These are phyloP conservation scores for Flaveria brownii DNA, from an alignment of 129 eudicot genomes.

Conservation along the genomic window DNA sequence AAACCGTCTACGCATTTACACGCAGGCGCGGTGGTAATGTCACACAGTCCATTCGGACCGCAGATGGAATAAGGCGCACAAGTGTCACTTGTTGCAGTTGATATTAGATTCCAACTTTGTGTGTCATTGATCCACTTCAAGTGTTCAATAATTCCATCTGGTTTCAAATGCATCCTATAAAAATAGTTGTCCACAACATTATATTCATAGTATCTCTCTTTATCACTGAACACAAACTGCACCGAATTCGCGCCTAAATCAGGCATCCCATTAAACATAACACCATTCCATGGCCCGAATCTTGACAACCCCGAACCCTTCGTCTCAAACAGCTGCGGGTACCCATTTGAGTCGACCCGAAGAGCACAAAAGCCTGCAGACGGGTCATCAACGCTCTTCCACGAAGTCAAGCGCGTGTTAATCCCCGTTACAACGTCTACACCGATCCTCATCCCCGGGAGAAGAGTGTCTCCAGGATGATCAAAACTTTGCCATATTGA, in stretches of 20 bases:
- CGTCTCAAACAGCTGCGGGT: conserved; percentile 38
- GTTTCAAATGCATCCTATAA: conserved; percentile 28
- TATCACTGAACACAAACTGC: conserved; percentile 30
- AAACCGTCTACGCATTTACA: conserved; percentile 56
- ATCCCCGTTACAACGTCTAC: conserved; percentile 21
- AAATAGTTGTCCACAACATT: conserved; percentile 25
- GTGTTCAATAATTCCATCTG: conserved; percentile 30
- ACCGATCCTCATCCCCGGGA: conserved; percentile 34
- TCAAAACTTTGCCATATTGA: conserved; percentile 42
- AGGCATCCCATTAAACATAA: conserved; percentile 42
- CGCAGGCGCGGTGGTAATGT: conserved; percentile 30
- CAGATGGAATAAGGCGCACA: conserved; percentile 50
- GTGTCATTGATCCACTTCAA: conserved; percentile 34
- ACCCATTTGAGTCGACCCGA: conserved; percentile 17
- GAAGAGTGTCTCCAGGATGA: conserved; percentile 34
- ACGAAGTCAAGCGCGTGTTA: conserved; percentile 13
- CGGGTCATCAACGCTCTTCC: conserved; percentile 42
- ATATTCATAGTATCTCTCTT: conserved; percentile 33
- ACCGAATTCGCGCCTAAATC: conserved; percentile 25
- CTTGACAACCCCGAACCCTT: conserved; percentile 29
- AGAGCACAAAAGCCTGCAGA: conserved; percentile 32
- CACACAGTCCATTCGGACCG: conserved; percentile 55
- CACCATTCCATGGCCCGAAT: conserved; percentile 62
- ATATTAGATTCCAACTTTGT: conserved; percentile 28
- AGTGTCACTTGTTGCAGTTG: conserved; percentile 24